Evolutionary conservation across 176 grass and related monocot genomes (phyloP), one percentile per base, ranked within the genome.

Genomic region (Coix lacrymajobi): DNA sequence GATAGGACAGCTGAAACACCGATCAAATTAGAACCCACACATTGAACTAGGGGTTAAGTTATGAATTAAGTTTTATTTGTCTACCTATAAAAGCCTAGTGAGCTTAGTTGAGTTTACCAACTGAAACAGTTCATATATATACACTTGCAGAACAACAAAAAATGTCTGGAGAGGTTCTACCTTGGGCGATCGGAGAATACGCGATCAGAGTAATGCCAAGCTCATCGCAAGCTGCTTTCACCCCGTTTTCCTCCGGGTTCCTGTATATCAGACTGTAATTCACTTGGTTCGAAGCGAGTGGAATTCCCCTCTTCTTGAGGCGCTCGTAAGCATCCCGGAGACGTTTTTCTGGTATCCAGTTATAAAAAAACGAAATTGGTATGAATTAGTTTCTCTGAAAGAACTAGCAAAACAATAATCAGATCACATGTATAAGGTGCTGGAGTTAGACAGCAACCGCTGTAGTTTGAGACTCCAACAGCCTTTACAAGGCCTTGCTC

Each of bases 391-490:
- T 74, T 66, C 34, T 19, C 34, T 17, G 38, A 60, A 77, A 77
- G 2, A 31, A 38, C 43, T 48, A 30, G 73, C 5, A 66, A 16
- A 26, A 70, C 10, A 56, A 24, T 66, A 25, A 79, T 70, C 67
- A 37, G 0, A 57, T 13, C 34, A 76, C 26, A 36, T 31, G 12
- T 26, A 7, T 25, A 14, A 38, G 45, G 45, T 77, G n/a, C 0
- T 26, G 22, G 80, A 83, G 76, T 34, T 0, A 45, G 75, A 43
- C 44, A 68, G 76, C 54, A 70, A 98, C 96, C 91, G 3, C 69
- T 98, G 78, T 95, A 98, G 76, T 98, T 98, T 71, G 96, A 98
- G 64, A 98, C 96, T 69, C 95, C 96, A 45, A 98, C 90, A 38
- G 91, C 85, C 31, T 98, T 98, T 54, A 98, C 91, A 64, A 95